Evolutionary conservation across 495 filamentous ascomycete species (phyloP), one percentile per base, ranked within the genome.

Genomic region (Penicillium cosmopolitanum): DNA sequence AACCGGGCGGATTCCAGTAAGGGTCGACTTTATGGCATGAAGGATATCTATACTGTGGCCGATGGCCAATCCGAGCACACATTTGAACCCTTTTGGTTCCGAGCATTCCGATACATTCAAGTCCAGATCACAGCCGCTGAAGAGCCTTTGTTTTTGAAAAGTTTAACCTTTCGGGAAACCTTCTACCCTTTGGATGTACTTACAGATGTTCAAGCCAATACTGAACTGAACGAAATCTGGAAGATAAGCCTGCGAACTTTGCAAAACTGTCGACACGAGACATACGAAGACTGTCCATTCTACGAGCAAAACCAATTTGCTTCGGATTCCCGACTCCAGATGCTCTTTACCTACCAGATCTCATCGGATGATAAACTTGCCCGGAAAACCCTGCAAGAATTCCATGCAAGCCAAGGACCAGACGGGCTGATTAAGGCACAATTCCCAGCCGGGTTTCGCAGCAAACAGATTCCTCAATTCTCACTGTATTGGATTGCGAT

Each of bases 251-350:
- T 71, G 2, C 52, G 50, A 6, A 73, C 70, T 11, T 52, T 71
- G 3, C 47, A 53, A 12, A 65, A 66, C 52, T 71, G 68, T 61
- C 62, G 64, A 55, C 68, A 71, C 42, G 68, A 73, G 40, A 67
- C 66, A 21, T 73, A 65, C 57, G 64, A 68, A 10, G 70, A 73
- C 53, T 71, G 70, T 34, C 70, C 68, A 7, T 71, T 67, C 61
- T 71, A 73, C 55, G 70, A 73, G 52, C 70, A 71, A 57, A 68
- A 66, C 46, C 70, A 73, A 18, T 73, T 69, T 46, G 61, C 60
- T 3, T 58, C 62, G 31, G 68, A 73, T 57, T 55, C 62, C 4
- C 64, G 68, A 2, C 58, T 66, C 0, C 64, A 67, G n/a, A 64
- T 66, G 36, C 65, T 69, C 0, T 73, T 69, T 59, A 61, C 50